Evolutionary conservation across 1,139 yeast species (phyloP), one percentile per base, ranked within the genome.

Genomic region (Geotrichum citri-aurantii): DNA sequence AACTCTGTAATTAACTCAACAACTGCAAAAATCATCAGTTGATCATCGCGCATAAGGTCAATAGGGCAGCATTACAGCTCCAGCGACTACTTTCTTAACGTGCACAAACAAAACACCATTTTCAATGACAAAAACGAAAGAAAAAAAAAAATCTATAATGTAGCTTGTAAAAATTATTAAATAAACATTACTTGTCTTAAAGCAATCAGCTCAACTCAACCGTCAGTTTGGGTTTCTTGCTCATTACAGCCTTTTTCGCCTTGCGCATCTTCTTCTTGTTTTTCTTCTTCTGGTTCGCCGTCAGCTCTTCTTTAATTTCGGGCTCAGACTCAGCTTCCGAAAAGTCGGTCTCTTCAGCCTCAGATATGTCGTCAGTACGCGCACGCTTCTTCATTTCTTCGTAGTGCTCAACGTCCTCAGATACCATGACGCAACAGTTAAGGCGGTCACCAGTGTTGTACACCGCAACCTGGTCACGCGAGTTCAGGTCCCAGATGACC

Each of bases 371-470:
- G 26, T 66, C 68, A 7, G 65, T 71, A 29, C 61, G 62, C 17
- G 52, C 60, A 66, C 89, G 80, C 72, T 86, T 85, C 74, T 83
- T 86, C 87, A 88, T 84, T 19, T 88, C 81, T 10, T 79, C 83
- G 33, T 80, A 72, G 70, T 86, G 85, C 71, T 93, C 99, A 53
- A 93, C 81, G 19, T 79, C 73, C 68, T 93, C 99, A 29, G 88
- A 82, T 54, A 93, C 85, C 29, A 88, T 81, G 14, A 85, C 81
- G 19, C 91, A 85, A 75, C 97, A 92, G 71, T 90, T 93, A 63
- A 93, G 80, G 68, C 99, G 80, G 73, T 93, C 97, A n/a, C 96
- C 96, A 27, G 95, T 82, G 64, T 86, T 90, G 71, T 91, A 92
- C 1, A 90, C 95, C 0, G 97, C 97, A 24, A 90, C 80, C 72